Evolutionary conservation across 176 grass and related monocot genomes (phyloP), one percentile per base, ranked within the genome.

Genomic region (Paspalum vaginatum): DNA sequence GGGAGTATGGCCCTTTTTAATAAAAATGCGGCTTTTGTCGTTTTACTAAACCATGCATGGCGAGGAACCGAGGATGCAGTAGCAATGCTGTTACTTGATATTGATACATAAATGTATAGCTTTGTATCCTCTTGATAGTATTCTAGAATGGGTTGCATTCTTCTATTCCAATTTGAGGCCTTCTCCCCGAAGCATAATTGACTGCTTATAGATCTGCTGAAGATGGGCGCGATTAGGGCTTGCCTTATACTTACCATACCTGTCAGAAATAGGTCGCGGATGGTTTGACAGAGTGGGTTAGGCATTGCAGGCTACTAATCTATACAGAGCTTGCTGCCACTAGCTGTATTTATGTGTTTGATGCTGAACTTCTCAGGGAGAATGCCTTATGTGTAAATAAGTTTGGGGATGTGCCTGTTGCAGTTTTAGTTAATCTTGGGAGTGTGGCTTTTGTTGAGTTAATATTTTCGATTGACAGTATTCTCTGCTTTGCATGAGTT

Each of bases 351-450:
- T 74, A 14, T 9, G 11, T 76, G 12, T 44, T 11, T 79, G 18
- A 68, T 84, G 48, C 8, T 45, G 54, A 74, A 25, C 52, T 17
- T 40, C 68, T 54, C 39, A 11, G 20, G 16, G 13, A 11, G 2
- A 83, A 57, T 61, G 20, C 39, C 42, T 80, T 73, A 15, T 69
- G 5, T n/a, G 25, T 24, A 72, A 83, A 64, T 48, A 59, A 88
- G 26, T 68, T 68, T n/a, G 43, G 63, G 21, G 55, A 7, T 69
- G 45, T 62, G 38, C 32, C 26, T 81, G 49, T 68, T n/a, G 68
- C 43, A 43, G 13, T n/a, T 83, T 56, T 45, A 56, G 39, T 39
- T 74, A 45, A 46, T 49, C 27, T 15, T 15, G 12, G 42, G 79
- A 25, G 53, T 70, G 50, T 78, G 39, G 9, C 9, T 68, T 75